Conservation (phyloP, 345 rosid species). For the Eucalyptus erythrocorys region DNA sequence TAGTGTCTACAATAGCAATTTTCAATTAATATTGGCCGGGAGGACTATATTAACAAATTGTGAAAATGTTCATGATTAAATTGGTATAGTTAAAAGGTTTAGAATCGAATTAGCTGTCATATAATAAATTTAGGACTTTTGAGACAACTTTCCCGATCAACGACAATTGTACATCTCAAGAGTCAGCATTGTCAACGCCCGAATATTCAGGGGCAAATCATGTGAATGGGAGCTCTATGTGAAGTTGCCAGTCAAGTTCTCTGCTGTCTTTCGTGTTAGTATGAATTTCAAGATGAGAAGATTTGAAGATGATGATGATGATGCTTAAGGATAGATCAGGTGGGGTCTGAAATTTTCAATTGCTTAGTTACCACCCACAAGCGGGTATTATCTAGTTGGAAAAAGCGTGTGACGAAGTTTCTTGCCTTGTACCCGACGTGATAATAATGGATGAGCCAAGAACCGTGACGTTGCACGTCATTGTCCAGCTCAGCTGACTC, state of each 20-base stretch:
- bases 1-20: rapidly evolving
- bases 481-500: neutral
- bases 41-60: neutral
- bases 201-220: neutral
- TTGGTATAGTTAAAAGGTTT: neutral
- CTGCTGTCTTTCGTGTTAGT: neutral
- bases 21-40: rapidly evolving
- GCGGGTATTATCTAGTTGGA: neutral
- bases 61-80: neutral
- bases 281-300: neutral
- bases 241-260: neutral
- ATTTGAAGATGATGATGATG: neutral
- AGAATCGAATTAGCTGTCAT: rapidly evolving
- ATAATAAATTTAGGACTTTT: neutral
- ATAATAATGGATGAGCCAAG: neutral
- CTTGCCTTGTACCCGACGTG: neutral
- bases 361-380: neutral
- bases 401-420: neutral
- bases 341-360: neutral
- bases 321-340: neutral
- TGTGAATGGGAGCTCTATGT: neutral
- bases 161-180: neutral
- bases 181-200: rapidly evolving
- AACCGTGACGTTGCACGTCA: neutral
- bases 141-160: neutral